A percentile compares a stretch with the other conserved stretches of the same genome.
These are phyloP conservation scores for Dothiorella sarmentorum DNA, from an alignment of 2,329 filamentous ascomycete genomes.

Conservation along the genomic window DNA sequence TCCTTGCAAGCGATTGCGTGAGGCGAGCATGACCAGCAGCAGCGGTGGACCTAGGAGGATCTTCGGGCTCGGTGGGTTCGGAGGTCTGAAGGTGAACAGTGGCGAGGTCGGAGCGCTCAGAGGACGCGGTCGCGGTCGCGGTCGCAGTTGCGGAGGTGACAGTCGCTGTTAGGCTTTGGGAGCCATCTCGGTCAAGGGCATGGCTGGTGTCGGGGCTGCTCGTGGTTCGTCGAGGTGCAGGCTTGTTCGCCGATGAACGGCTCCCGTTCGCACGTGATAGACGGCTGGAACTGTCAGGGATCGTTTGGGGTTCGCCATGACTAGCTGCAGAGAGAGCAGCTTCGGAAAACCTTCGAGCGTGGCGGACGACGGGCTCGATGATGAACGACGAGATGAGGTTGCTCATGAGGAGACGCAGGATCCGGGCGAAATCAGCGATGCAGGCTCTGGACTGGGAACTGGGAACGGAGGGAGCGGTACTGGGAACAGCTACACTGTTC, in stretches of 20 bases:
- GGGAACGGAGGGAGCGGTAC: constrained; percentile 10
- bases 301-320: constrained; percentile 16
- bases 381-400: constrained; percentile 38
- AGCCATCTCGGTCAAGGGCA: too few species aligned
- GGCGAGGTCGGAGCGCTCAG: constrained; percentile 19
- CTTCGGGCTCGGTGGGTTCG: constrained; percentile 14
- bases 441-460: constrained; percentile 3
- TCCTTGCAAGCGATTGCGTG: constrained; percentile 23
- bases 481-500: constrained; percentile 7
- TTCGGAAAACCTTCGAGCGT: constrained; percentile 38
- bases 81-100: background rate
- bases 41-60: constrained; percentile 17
- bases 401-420: constrained; percentile 30
- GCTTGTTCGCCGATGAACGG: background rate
- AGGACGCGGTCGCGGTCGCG: constrained; percentile 2
- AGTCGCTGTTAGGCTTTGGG: background rate
- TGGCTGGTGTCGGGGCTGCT: background rate
- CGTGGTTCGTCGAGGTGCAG: background rate
- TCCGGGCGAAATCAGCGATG: background rate
- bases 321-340: constrained; percentile 8
- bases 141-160: background rate
- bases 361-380: constrained; percentile 39
- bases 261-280: constrained; percentile 23
- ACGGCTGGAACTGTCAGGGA: constrained; percentile 11
- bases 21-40: constrained; percentile 17